A percentile compares a stretch with the other conserved stretches of the same genome.
Conservation (phyloP, 106 monocot genomes). For the Allium sativum region DNA sequence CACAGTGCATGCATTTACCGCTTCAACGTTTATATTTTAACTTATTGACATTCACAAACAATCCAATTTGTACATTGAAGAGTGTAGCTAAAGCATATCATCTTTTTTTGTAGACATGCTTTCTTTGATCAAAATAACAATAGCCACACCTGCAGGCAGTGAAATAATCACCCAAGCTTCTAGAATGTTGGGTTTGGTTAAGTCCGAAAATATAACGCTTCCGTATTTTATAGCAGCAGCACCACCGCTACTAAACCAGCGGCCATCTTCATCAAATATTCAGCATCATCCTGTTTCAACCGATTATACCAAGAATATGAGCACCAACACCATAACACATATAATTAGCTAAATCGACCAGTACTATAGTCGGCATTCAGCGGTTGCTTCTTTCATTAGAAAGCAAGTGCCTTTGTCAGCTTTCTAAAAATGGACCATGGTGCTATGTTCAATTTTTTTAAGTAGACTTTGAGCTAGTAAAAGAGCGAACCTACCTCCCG, state of each 20-base stretch:
- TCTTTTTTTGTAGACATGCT: slow-evolving; percentile 24
- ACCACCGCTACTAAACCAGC: slow-evolving; percentile 50
- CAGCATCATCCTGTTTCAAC: slow-evolving; percentile 47
- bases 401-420: too few relatives aligned
- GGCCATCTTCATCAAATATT: slow-evolving; percentile 54
- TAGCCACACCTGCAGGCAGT: slow-evolving; percentile 39
- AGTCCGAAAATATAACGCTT: slow-evolving; percentile 64
- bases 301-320: too few relatives aligned
- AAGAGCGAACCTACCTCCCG: too few relatives aligned
- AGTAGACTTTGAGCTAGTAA: too few relatives aligned
- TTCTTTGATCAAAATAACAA: slow-evolving; percentile 55
- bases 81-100: slow-evolving; percentile 13
- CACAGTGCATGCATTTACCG: too few relatives aligned
- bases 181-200: slow-evolving; percentile 57
- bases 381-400: too few relatives aligned
- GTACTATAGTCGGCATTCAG: too few relatives aligned
- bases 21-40: too few relatives aligned
- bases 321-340: too few relatives aligned
- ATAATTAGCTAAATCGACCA: too few relatives aligned
- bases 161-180: slow-evolving; percentile 58
- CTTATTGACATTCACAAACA: background rate
- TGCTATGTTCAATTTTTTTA: too few relatives aligned
- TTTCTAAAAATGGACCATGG: too few relatives aligned
- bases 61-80: background rate
- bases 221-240: slow-evolving; percentile 74